Conservation (phyloP, 1,284 basidiomycete genomes). For the Gymnopus androsaceus region DNA sequence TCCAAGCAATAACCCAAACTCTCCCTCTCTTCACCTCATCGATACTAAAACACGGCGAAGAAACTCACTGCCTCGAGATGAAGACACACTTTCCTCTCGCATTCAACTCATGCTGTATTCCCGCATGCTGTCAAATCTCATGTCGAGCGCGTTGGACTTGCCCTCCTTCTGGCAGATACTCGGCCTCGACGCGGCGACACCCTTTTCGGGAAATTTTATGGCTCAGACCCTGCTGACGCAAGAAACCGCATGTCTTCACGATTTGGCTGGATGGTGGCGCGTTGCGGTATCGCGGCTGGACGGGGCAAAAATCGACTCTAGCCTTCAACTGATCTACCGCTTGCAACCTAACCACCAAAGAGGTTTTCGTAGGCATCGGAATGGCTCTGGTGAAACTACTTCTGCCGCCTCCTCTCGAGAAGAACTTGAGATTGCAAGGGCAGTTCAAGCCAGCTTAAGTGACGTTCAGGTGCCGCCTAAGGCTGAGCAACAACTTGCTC, state of each 20-base stretch:
- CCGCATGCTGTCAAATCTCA: slow-evolving; percentile 61
- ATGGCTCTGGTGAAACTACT: background rate
- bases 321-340: slow-evolving; percentile 55
- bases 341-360: slow-evolving; percentile 30
- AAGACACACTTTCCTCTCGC: slow-evolving; percentile 66
- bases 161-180: slow-evolving; percentile 54
- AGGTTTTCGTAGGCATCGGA: background rate
- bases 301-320: slow-evolving; percentile 39
- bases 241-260: slow-evolving; percentile 39
- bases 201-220: slow-evolving; percentile 61
- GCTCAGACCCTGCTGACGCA: slow-evolving; percentile 47
- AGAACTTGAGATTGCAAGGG: slow-evolving; percentile 20
- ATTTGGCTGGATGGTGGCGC: slow-evolving; percentile 35
- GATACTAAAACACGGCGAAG: slow-evolving; percentile 78
- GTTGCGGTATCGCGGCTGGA: slow-evolving; percentile 33
- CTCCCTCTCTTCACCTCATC: slow-evolving; percentile 52
- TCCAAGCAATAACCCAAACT: background rate
- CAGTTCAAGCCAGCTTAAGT: slow-evolving; percentile 19
- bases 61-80: slow-evolving; percentile 56
- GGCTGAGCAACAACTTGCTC: slow-evolving; percentile 50
- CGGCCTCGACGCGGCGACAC: slow-evolving; percentile 42
- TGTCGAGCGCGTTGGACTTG: slow-evolving; percentile 56
- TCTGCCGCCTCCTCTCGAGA: slow-evolving; percentile 20
- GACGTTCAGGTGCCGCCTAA: background rate
- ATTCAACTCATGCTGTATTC: slow-evolving; percentile 86